These are phyloP conservation scores for Ilyonectria mors-panacis DNA, from an alignment of 2,329 filamentous ascomycete genomes.

Conservation along the genomic window DNA sequence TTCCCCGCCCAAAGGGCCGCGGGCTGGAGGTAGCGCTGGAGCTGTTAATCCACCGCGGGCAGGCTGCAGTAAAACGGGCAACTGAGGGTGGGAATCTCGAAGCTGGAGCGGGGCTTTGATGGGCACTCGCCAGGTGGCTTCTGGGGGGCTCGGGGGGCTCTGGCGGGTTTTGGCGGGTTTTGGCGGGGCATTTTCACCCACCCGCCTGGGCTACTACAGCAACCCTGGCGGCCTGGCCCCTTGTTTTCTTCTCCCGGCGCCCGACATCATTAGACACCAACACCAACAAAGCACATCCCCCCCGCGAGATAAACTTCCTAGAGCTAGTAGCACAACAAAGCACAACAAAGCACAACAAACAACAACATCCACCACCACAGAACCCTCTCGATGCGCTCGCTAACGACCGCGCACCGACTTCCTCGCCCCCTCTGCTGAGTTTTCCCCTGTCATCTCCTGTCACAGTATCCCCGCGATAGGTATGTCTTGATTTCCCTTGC, in stretches of 20 bases:
- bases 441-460: constrained; percentile 32
- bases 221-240: constrained; percentile 36
- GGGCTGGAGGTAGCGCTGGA: background rate
- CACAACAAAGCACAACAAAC: constrained; percentile 32
- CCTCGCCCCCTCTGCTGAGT: constrained; percentile 32
- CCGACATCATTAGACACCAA: constrained; percentile 38
- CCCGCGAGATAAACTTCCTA: constrained; percentile 33
- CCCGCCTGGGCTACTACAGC: constrained; percentile 44
- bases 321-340: constrained; percentile 28
- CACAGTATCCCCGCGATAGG: constrained; percentile 36
- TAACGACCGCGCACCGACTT: constrained; percentile 28
- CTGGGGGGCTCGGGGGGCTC: background rate
- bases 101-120: background rate
- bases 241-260: constrained; percentile 39
- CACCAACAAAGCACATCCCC: constrained; percentile 11
- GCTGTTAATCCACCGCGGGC: constrained; percentile 22
- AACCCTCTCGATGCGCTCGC: constrained; percentile 44
- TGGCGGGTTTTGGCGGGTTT: background rate
- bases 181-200: constrained; percentile 5
- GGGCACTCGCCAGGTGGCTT: background rate
- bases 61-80: constrained; percentile 3
- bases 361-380: constrained; percentile 10
- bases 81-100: background rate
- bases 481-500: constrained; percentile 31
- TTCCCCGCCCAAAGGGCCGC: background rate